Percentiles rank a stretch among this genome's conserved stretches.
Evolutionary conservation across 345 rosid species (phyloP).

Genomic region (Capsella bursapastoris): DNA sequence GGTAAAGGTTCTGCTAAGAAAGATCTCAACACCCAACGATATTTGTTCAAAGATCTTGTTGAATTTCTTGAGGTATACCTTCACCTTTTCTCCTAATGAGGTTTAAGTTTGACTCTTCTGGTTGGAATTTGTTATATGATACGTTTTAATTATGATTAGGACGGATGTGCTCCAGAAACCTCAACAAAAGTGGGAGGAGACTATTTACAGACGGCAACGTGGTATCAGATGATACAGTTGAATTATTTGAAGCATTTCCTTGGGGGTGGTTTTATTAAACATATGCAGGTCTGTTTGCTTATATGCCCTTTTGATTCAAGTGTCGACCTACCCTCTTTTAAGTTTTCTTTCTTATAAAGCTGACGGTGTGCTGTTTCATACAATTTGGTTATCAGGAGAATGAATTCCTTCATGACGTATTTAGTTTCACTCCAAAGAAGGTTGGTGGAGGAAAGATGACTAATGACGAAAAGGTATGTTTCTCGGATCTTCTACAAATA

Average conservation of each 20-base stretch:
- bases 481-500: conserved; percentile 3
- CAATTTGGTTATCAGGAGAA: conserved; percentile 64
- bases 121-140: conserved; percentile 7
- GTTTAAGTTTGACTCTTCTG: conserved; percentile 10
- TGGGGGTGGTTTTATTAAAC: conserved; percentile 91
- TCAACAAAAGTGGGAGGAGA: conserved; percentile 80
- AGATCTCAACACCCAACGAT: conserved; percentile 85
- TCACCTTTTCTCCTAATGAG: conserved; percentile 14
- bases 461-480: conserved; percentile 64
- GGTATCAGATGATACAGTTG: conserved; percentile 82
- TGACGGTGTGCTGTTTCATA: conserved; percentile 7
- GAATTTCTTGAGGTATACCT: conserved; percentile 67
- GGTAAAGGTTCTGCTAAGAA: conserved; percentile 96
- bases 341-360: neutral
- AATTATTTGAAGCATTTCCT: conserved; percentile 84
- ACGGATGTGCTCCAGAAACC: conserved; percentile 64
- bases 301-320: conserved; percentile 3
- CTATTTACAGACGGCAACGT: conserved; percentile 60
- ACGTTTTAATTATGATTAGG: conserved; percentile 45
- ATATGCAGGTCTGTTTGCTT: conserved; percentile 78
- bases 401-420: conserved; percentile 77
- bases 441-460: conserved; percentile 56
- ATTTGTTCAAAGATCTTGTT: conserved; percentile 76
- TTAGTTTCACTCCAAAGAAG: conserved; percentile 75
- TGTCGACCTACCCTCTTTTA: neutral